A percentile compares a stretch with the other conserved stretches of the same genome.
phyloP scores from a whole-genome alignment of 2,329 filamentous ascomycete genomes.

The Neospermospora avenae region DNA sequence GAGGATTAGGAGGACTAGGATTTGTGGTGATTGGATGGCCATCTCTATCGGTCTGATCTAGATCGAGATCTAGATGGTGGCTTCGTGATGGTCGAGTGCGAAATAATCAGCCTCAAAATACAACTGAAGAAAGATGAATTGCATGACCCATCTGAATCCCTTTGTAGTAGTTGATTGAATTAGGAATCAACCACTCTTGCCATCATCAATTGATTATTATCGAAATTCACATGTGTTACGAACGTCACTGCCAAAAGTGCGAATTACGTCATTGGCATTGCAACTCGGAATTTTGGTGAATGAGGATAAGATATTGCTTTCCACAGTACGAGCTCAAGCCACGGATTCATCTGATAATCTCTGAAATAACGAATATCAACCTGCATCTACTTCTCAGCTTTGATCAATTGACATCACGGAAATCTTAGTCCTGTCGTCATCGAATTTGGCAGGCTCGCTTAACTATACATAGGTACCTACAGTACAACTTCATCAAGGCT shows the following conservation, averaged over 20 bases:
- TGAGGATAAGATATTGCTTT: background rate
- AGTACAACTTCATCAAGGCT: background rate
- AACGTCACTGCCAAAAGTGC: background rate
- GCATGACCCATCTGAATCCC: background rate
- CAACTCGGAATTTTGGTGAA: background rate
- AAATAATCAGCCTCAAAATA: too few species aligned
- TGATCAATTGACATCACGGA: background rate
- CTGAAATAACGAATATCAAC: background rate
- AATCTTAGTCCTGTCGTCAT: background rate
- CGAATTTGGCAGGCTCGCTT: background rate
- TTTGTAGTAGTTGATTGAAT: too few species aligned
- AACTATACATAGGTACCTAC: background rate
- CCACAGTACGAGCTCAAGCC: background rate
- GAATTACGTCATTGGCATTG: background rate
- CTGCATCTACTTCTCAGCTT: background rate
- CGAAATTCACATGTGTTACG: background rate
- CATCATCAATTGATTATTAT: too few species aligned
- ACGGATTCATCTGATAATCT: background rate
- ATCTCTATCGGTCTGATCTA: background rate
- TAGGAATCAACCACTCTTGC: too few species aligned
- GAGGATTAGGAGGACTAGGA: background rate
- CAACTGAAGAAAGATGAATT: too few species aligned
- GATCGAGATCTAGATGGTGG: background rate
- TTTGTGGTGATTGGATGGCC: background rate
- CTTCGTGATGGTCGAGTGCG: too few species aligned